phyloP scores from a whole-genome alignment of 139 green algal species.

The Chlamydomonas sp. region DNA sequence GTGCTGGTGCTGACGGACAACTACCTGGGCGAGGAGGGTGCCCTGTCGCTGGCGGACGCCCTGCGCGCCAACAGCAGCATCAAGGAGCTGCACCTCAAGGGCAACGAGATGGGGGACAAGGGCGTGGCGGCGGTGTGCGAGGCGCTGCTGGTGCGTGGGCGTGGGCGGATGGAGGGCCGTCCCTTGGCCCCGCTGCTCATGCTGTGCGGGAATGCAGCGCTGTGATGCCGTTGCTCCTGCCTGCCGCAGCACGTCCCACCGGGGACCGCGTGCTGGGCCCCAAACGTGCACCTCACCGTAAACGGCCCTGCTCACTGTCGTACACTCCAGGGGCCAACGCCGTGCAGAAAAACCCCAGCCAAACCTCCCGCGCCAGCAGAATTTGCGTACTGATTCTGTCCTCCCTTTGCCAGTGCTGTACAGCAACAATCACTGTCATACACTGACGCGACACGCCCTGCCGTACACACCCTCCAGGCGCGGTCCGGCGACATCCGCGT shows the following conservation, averaged over 20 bases:
- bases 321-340: too few species aligned
- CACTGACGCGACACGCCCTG: neutral
- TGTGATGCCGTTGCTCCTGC: too few species aligned
- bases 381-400: too few species aligned
- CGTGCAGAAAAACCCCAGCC: too few species aligned
- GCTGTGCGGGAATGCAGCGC: too few species aligned
- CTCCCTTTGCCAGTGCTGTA: neutral
- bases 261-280: too few species aligned
- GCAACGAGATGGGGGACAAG: conserved; percentile 93
- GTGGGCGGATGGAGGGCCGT: neutral
- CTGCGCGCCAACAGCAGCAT: conserved; percentile 81
- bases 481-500: conserved; percentile 58
- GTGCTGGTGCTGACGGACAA: conserved; percentile 88
- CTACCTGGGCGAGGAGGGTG: conserved; percentile 64
- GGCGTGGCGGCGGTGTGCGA: conserved; percentile 83
- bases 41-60: conserved; percentile 75
- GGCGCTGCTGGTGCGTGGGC: conserved; percentile 68
- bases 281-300: too few species aligned
- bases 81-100: conserved; percentile 88
- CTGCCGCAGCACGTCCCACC: too few species aligned
- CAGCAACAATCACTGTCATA: neutral
- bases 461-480: conserved; percentile 29
- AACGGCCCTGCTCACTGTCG: too few species aligned
- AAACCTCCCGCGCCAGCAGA: too few species aligned
- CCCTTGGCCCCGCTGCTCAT: too few species aligned